These are phyloP conservation scores for Fusarium graminum DNA, from an alignment of 2,329 filamentous ascomycete genomes.

Conservation along the genomic window DNA sequence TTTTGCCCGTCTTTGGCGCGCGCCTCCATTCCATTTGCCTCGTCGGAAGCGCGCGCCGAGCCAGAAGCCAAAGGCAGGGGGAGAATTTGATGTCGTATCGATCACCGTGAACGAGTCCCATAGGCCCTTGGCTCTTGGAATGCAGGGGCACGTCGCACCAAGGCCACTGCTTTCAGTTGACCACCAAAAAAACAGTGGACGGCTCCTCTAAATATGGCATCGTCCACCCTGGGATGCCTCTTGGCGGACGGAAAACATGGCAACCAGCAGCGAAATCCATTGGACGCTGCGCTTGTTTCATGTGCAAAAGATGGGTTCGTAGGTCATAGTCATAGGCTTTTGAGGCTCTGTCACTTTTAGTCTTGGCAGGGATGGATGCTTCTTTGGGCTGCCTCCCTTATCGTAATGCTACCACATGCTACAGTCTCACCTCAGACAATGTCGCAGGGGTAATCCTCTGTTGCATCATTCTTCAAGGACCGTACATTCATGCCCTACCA, in stretches of 20 bases:
- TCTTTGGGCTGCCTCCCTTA: conserved; percentile 25
- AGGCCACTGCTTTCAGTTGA: conserved; percentile 39
- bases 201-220: conserved; percentile 31
- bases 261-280: not conserved
- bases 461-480: conserved; percentile 20
- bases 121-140: conserved; percentile 8
- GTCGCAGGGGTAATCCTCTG: conserved; percentile 13
- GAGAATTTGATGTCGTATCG: conserved; percentile 21
- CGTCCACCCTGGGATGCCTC: conserved; percentile 9
- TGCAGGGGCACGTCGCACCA: conserved; percentile 48
- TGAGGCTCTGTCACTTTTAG: not conserved
- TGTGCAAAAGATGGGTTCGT: conserved; percentile 7
- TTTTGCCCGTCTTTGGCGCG: conserved; percentile 31
- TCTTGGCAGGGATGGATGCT: not conserved
- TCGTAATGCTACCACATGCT: conserved; percentile 32
- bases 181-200: conserved; percentile 30
- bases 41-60: conserved; percentile 12
- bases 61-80: not conserved
- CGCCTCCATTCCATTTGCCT: conserved; percentile 18
- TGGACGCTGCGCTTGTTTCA: conserved; percentile 28
- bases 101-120: conserved; percentile 1
- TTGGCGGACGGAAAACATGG: conserved; percentile 12
- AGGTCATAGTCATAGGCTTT: not conserved
- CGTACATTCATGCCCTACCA: conserved; percentile 11
- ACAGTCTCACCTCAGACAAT: conserved; percentile 27